These are phyloP conservation scores for Zasmidium angulare DNA, from an alignment of 2,329 filamentous ascomycete species.

Conservation along the genomic window DNA sequence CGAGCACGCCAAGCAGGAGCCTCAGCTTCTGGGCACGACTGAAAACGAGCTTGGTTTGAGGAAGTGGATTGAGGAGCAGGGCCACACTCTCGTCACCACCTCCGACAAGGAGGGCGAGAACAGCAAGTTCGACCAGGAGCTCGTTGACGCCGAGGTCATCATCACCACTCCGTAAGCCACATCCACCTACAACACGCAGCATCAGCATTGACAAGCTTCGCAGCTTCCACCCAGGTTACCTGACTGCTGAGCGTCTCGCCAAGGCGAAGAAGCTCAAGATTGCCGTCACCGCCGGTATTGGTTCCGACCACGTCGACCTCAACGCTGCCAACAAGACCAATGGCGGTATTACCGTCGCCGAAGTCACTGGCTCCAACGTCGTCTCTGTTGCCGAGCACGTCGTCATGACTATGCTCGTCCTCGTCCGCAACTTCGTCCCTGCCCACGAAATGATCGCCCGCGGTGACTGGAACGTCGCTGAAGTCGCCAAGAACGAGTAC, in stretches of 20 bases:
- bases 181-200: not conserved
- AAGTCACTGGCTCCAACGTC: constrained; percentile 97
- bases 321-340: constrained; percentile 98
- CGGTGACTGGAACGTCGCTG: constrained; percentile 95
- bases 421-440: constrained; percentile 97
- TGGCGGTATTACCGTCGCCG: constrained; percentile 92
- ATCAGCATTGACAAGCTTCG: not conserved
- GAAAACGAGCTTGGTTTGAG: constrained; percentile 98
- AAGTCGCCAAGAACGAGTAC: constrained; percentile 95
- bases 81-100: constrained; percentile 94
- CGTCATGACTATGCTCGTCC: constrained; percentile 94
- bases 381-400: constrained; percentile 99
- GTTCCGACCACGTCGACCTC: constrained; percentile 96
- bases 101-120: constrained; percentile 95
- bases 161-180: constrained; percentile 86
- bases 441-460: constrained; percentile 88
- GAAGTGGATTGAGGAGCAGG: constrained; percentile 96
- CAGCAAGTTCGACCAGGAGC: constrained; percentile 92
- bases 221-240: constrained; percentile 97
- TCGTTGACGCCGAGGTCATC: constrained; percentile 96
- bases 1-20: constrained; percentile 85
- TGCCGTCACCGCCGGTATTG: constrained; percentile 94
- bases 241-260: constrained; percentile 91
- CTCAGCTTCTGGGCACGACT: constrained; percentile 85
- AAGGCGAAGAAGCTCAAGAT: constrained; percentile 99